Evolutionary conservation across 1,139 yeast genomes (phyloP), one percentile per base, ranked within the genome.

Genomic region (Saccharomyces hybrid): DNA sequence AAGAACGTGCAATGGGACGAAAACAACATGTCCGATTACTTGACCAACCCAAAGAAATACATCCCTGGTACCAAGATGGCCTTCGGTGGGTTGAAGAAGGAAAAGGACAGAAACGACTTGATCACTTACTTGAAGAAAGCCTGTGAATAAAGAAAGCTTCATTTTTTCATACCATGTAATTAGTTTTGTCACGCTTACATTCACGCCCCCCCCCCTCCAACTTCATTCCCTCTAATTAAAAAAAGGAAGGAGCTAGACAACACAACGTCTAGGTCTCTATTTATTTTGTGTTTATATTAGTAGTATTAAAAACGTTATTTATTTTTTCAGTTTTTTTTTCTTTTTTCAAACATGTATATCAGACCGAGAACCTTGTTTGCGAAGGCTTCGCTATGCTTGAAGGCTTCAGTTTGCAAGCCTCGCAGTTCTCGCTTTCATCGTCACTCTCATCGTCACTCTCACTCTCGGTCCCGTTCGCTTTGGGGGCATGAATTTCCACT

Each of bases 11-110:
- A 67, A 59, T 93, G 99, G 99, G 66, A 71, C 64, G 95, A 84
- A 72, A 93, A 90, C 73, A 82, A 90, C 75, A 82, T 93, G 86
- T 82, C 85, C 68, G 96, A 88, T 75, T 93, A 93, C 85, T 85
- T 93, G 77, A 96, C 87, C 79, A 95, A 93, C 88, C 99, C 99
- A 80, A 93, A 93, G 96, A 93, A 93, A 82, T 93, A 90, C 81
- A 90, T 93, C 68, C 99, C 99, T 72, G 99, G 99, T 77, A 93
- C 98, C 80, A 93, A 93, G 86, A 93, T 93, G 99, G 99, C 99
- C 64, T 93, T 93, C 71, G 99, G 97, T 80, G 99, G 99, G 79
- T 85, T 93, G 77, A 93, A 93, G 93, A 93, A 93, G 84, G 84
- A 91, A 65, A 93, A 90, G 87, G 99, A 93, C 82, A 89, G 98